Evolutionary conservation across 2,329 filamentous ascomycete species (phyloP), one percentile per base, ranked within the genome.

Genomic region (Leptographium procerum): DNA sequence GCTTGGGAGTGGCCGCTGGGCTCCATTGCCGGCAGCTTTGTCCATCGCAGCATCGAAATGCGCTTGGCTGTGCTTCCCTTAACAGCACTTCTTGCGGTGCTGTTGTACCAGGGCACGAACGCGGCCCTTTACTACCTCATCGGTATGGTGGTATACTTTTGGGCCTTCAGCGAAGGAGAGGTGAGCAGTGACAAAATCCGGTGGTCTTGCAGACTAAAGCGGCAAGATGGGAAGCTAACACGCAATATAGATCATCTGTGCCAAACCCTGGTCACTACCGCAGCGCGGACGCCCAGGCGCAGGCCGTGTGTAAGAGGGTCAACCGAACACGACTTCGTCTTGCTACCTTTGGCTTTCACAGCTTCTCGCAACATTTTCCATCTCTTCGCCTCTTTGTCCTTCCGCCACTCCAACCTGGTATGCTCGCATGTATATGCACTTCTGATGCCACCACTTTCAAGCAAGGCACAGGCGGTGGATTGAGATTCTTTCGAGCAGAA

Each of bases 141-240:
- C 62, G 92, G 87, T 24, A 85, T 95, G 75, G 78, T 76, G 9
- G 86, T 94, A 16, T 99, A 97, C 72, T 96, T 97, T 67, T 96
- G 91, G 91, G 94, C 89, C 1, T 97, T 95, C 68, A 94, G 87
- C 67, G 92, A 99, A 73, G 94, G 94, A 73, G 94, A 99, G 86
- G 91, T 96, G 73, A 69, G 87, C 77, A 64, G 56, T n/a, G 33
- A 16, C 19, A 4, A 22, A 28, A 19, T 19, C 19, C 19, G 4
- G 16, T 43, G 40, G 16, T 43, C 40, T 43, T 7, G 40, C 14
- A 43, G 40, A 6, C 19, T 6, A 8, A 43, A 43, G n/a, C 40
- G 19, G 40, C 40, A 43, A 43, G 40, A n/a, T 43, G 4, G 19
- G 14, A 55, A 55, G 3, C 47, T 47, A 59, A 59, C 67, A 59